Evolutionary conservation across 768 basidiomycete genomes (phyloP).

Genomic region (Mycena floridula): DNA sequence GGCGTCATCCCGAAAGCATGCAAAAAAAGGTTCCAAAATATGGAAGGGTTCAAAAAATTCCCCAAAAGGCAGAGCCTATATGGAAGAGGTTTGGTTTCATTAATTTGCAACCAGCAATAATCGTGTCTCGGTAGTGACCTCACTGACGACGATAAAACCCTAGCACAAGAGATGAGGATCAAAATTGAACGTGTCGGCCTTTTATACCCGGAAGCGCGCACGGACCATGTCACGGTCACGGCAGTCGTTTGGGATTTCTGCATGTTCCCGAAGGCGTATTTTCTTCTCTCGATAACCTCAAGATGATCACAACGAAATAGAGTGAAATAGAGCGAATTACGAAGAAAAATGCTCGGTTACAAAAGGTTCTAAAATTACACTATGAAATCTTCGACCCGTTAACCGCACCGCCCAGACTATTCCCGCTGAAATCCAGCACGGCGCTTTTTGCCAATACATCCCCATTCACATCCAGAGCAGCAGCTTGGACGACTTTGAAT

Average conservation of each 20-base stretch:
- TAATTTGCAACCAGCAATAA: conserved; percentile 2
- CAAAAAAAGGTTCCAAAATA: too few species aligned
- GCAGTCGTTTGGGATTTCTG: too few species aligned
- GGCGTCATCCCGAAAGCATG: too few species aligned
- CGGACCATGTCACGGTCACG: not conserved
- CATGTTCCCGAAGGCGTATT: too few species aligned
- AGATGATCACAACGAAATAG: too few species aligned
- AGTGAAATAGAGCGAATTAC: too few species aligned
- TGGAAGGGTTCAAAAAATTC: too few species aligned
- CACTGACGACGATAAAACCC: conserved; percentile 1
- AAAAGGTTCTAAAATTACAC: too few species aligned
- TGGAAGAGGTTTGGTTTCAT: conserved; percentile 2
- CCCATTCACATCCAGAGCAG: conserved; percentile 5
- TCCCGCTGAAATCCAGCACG: not conserved
- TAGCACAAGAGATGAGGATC: not conserved
- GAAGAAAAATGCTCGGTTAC: too few species aligned
- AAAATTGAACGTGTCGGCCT: not conserved
- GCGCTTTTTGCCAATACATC: conserved; percentile 3
- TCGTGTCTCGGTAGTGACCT: not conserved
- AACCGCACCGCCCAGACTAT: not conserved
- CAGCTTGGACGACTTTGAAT: conserved; percentile 1
- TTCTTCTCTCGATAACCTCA: too few species aligned
- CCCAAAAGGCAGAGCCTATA: not conserved
- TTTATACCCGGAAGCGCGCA: not conserved
- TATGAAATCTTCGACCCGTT: not conserved